phyloP scores from a whole-genome alignment of 164 flowering plant species.

The Aristolochia fimbriata region DNA sequence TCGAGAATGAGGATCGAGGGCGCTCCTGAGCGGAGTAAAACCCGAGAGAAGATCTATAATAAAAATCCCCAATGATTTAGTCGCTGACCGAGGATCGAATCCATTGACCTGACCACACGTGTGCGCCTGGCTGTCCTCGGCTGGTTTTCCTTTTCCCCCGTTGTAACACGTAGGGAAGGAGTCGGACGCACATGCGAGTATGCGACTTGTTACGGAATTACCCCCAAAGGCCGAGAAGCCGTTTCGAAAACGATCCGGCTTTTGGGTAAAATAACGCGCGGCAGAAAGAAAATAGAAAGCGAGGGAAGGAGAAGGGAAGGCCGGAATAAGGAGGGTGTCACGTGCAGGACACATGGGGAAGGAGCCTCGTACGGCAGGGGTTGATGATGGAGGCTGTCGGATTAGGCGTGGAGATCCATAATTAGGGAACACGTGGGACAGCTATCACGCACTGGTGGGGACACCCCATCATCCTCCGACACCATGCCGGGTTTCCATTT shows the following conservation, averaged over 20 bases:
- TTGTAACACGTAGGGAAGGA: constrained; percentile 21
- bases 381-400: not conserved
- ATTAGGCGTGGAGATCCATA: constrained; percentile 17
- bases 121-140: constrained; percentile 28
- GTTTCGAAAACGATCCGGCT: no score
- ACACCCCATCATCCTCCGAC: constrained; percentile 53
- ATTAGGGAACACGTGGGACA: constrained; percentile 57
- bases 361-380: constrained; percentile 18
- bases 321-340: constrained; percentile 7
- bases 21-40: constrained; percentile 1
- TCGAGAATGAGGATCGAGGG: no score
- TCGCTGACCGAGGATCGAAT: constrained; percentile 25
- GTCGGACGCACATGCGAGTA: not conserved
- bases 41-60: not conserved
- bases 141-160: not conserved
- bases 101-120: constrained; percentile 25
- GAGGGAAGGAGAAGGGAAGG: no score
- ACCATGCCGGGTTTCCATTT: constrained; percentile 29
- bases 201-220: no score
- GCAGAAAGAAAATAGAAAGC: not conserved
- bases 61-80: constrained; percentile 11
- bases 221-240: not conserved
- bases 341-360: constrained; percentile 23
- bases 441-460: constrained; percentile 51
- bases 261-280: not conserved